Base-by-base conservation (phyloP, 139 green algal genomes). In the Chlamydomonas schloesseri region DNA sequence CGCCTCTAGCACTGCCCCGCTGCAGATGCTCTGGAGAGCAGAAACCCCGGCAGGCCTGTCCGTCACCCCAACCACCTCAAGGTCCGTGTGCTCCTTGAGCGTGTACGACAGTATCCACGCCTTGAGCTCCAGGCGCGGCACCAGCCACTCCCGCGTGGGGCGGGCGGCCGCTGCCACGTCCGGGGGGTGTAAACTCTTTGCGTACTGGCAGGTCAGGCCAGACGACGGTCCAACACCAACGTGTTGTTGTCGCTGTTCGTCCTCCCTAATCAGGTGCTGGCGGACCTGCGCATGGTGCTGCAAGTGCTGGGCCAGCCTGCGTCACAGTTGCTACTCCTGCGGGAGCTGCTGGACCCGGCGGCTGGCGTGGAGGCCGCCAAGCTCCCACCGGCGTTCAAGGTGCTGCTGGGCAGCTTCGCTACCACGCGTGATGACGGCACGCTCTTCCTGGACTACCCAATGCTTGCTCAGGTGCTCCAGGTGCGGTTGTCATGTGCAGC, bases 201-300 rank as follows among this genome's bases (percentile, higher is more conserved):
- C 31, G 29, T 21, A 36, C 15, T 9, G 71, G 46, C 71, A 77
- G 42, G 36, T 62, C 24, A 46, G 64, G 42, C 71, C 46, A 46
- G 71, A 37, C 34, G 71, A 50, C 42, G 42, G 42, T 50, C 42
- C 42, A 50, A 13, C 42, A 50, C 42, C 42, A 50, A 50, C 42
- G 42, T 50, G 42, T 50, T 50, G 8, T 50, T 50, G 42, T 50
- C 42, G 42, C 42, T 50, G 42, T 50, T 50, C 42, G 42, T 50
- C 42, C 5, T 50, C 42, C 42, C 42, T 50, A 50, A 50, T n/a
- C 42, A 50, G 42, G 73, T 70, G 53, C 73, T 81, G 73, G 55
- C 11, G 55, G 73, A 81, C 73, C 73, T 81, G 73, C 73, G 73
- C 55, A 24, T 53, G 55, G 73, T 70, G 53, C 73, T 81, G 73